Percentiles rank a stretch among this genome's conserved stretches.
Conservation (phyloP, 2,329 filamentous ascomycete species). For the Nemania sp. region DNA sequence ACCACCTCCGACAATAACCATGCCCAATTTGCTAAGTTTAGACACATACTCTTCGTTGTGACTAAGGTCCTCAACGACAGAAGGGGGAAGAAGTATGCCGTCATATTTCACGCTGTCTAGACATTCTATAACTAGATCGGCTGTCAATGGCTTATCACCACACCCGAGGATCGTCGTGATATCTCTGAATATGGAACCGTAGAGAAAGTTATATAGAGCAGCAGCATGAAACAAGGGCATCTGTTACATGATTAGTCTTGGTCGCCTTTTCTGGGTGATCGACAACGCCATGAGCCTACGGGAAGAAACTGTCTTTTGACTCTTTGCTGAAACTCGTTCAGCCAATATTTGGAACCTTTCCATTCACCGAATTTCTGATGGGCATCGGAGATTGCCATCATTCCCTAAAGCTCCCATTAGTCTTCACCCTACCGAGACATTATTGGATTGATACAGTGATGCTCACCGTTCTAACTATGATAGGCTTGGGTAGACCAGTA, state of each 20-base stretch:
- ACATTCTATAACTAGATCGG: slow-evolving; percentile 52
- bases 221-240: slow-evolving; percentile 34
- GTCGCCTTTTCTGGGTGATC: background rate
- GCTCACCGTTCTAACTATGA: slow-evolving; percentile 46
- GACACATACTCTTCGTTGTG: slow-evolving; percentile 48
- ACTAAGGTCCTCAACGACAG: slow-evolving; percentile 29
- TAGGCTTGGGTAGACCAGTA: slow-evolving; percentile 60
- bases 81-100: slow-evolving; percentile 49
- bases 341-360: slow-evolving; percentile 26
- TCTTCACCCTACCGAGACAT: background rate
- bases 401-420: slow-evolving; percentile 19
- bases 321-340: slow-evolving; percentile 14
- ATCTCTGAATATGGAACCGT: slow-evolving; percentile 50
- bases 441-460: background rate
- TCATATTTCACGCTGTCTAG: slow-evolving; percentile 48
- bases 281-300: background rate
- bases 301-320: slow-evolving; percentile 41
- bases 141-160: slow-evolving; percentile 52
- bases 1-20: slow-evolving; percentile 31
- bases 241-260: slow-evolving; percentile 12
- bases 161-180: slow-evolving; percentile 48
- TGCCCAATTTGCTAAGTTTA: slow-evolving; percentile 11
- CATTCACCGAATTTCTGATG: slow-evolving; percentile 27
- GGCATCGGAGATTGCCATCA: slow-evolving; percentile 35
- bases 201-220: slow-evolving; percentile 34